Conservation (phyloP, 805 yeast genomes). For the Metschnikowia henanensis region DNA sequence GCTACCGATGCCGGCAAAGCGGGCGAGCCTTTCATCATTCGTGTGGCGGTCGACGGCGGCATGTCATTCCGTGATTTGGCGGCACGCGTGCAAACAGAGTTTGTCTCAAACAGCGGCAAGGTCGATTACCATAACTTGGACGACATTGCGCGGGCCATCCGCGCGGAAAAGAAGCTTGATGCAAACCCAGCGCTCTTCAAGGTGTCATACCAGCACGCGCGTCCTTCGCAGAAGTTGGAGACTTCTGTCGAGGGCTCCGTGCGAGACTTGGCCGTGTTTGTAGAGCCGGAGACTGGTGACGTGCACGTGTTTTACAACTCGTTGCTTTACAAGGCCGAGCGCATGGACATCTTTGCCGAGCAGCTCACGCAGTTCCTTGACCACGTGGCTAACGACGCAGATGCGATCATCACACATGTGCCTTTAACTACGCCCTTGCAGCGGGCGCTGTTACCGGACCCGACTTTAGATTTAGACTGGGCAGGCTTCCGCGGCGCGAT, state of each 20-base stretch:
- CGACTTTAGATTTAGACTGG: constrained; percentile 88
- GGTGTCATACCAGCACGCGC: constrained; percentile 53
- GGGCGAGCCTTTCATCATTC: constrained; percentile 54
- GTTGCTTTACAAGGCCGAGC: constrained; percentile 64
- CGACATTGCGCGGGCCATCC: constrained; percentile 54
- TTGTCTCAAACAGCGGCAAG: constrained; percentile 31
- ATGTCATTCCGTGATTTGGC: constrained; percentile 55
- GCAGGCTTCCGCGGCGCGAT: constrained; percentile 89
- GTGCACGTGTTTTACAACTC: constrained; percentile 68
- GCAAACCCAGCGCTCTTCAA: constrained; percentile 63
- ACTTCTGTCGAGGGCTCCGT: constrained; percentile 51
- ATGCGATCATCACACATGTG: constrained; percentile 54
- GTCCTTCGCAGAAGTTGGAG: constrained; percentile 40
- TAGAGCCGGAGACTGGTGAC: constrained; percentile 24
- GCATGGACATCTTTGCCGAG: constrained; percentile 69
- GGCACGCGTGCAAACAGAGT: constrained; percentile 44
- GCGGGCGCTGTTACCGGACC: constrained; percentile 70
- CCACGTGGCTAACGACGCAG: constrained; percentile 35
- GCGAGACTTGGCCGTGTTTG: constrained; percentile 64
- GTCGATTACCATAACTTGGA: constrained; percentile 48
- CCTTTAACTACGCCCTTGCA: constrained; percentile 72
- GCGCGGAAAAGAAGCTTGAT: constrained; percentile 49
- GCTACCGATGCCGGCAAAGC: constrained; percentile 55
- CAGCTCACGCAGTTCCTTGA: constrained; percentile 62
- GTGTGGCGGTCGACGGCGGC: constrained; percentile 59